Evolutionary conservation across 2,329 filamentous ascomycete genomes (phyloP).

Genomic region (Aspergillus pseudoglaucus): DNA sequence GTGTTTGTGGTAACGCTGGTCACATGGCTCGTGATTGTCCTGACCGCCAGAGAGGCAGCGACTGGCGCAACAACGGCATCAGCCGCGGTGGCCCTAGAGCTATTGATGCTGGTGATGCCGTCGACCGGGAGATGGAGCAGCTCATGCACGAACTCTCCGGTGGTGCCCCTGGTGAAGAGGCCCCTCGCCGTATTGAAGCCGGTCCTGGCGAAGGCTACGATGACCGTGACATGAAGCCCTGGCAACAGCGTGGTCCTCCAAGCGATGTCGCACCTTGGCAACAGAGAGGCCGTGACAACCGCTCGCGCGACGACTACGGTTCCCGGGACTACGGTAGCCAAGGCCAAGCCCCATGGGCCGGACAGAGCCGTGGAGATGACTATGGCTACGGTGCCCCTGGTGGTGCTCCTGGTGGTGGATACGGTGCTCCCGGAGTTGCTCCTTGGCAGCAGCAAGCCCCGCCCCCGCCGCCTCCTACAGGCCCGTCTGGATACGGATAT

Average conservation of each 20-base stretch:
- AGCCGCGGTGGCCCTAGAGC: conserved; percentile 49
- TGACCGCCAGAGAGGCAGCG: conserved; percentile 81
- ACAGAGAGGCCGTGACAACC: conserved; percentile 50
- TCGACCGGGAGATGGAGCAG: conserved; percentile 94
- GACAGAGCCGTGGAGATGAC: conserved; percentile 40
- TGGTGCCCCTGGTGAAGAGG: conserved; percentile 52
- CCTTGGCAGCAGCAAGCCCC: conserved; percentile 59
- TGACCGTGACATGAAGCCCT: conserved; percentile 64
- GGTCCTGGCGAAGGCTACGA: conserved; percentile 56
- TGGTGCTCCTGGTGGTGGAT: conserved; percentile 38
- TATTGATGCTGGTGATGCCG: conserved; percentile 72
- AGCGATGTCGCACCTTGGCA: conserved; percentile 79
- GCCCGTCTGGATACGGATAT: conserved; percentile 52
- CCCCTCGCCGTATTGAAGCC: conserved; percentile 78
- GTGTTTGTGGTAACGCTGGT: conserved; percentile 93
- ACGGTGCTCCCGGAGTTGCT: conserved; percentile 35
- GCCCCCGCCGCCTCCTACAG: conserved; percentile 36
- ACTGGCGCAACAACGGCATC: conserved; percentile 73
- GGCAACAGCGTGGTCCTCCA: conserved; percentile 71
- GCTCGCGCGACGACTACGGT: conserved; percentile 41
- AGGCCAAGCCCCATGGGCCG: conserved; percentile 27
- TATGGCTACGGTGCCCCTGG: conserved; percentile 34
- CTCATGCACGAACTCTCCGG: conserved; percentile 96
- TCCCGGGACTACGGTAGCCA: conserved; percentile 31
- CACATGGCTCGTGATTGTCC: conserved; percentile 98